These are phyloP conservation scores for Candida xyloterini DNA, from an alignment of 805 yeast genomes.

Conservation along the genomic window DNA sequence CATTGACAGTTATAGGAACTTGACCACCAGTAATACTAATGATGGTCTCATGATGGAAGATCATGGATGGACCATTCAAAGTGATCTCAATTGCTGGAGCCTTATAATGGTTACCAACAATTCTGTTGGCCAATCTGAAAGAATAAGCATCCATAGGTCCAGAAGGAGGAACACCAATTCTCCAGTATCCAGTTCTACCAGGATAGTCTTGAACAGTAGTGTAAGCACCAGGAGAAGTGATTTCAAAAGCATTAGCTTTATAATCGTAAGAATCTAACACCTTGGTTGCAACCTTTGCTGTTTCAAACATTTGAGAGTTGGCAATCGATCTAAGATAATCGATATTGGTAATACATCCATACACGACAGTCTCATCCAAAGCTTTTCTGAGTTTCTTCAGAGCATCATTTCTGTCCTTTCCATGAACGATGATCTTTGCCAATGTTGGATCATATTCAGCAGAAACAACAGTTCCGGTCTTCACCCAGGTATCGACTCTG, in stretches of 20 bases:
- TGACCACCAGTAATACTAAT: constrained; percentile 88
- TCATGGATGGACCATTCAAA: constrained; percentile 77
- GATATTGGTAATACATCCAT: constrained; percentile 85
- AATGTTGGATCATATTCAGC: constrained; percentile 96
- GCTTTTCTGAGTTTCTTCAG: constrained; percentile 74
- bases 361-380: constrained; percentile 77
- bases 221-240: constrained; percentile 86
- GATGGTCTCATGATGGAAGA: constrained; percentile 77
- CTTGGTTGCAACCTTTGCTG: constrained; percentile 83
- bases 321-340: constrained; percentile 88
- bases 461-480: constrained; percentile 79
- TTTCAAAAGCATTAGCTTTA: constrained; percentile 80
- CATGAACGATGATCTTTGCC: constrained; percentile 95
- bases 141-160: constrained; percentile 97
- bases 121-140: constrained; percentile 82
- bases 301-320: constrained; percentile 76
- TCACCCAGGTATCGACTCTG: constrained; percentile 92
- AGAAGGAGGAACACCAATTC: constrained; percentile 95
- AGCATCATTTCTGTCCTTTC: constrained; percentile 84
- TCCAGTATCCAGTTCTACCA: constrained; percentile 83
- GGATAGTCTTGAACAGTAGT: constrained; percentile 97
- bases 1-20: constrained; percentile 66
- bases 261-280: constrained; percentile 80
- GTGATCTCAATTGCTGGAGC: constrained; percentile 94
- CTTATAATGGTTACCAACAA: constrained; percentile 78